Evolutionary conservation across 495 filamentous ascomycete species (phyloP), one percentile per base, ranked within the genome.

Genomic region (Clavariopsis aquatica): DNA sequence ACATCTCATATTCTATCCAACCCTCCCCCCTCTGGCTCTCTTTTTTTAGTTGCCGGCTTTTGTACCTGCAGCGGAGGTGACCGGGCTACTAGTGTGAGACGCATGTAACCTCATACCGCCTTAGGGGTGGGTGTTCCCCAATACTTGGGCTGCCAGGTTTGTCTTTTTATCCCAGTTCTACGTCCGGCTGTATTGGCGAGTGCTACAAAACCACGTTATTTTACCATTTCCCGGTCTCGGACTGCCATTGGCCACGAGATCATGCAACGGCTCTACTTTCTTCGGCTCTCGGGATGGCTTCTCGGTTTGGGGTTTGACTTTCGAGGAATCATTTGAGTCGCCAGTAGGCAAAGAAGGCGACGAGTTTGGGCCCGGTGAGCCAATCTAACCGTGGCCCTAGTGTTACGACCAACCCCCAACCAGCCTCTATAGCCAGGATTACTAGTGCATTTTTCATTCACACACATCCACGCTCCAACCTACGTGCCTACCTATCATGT

Each of bases 31-130:
- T 38, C n/a, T 36, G 28, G 2, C 28, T 36, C 52, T 31, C 41
- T 56, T 31, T 56, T 56, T 29, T 56, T 56, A 20, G 12, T 28
- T 38, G 13, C 52, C 52, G 28, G 52, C 12, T 4, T 38, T 31
- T 36, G 52, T 52, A 20, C 52, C 29, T 38, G 28, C 52, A 56
- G 28, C 17, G 10, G 10, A 31, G 19, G 29, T 24, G 52, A 56
- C 52, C 29, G 6, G n/a, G n/a, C 26, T 17, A 36, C 8, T 20
- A 56, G 28, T 31, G n/a, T 54, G 51, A 54, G 28, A 28, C 9
- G 24, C 9, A 54, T 56, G 28, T 56, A 38, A 38, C 28, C 15
- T n/a, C 36, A 43, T 43, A 17, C 9, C 38, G n/a, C 4, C 31
- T 20, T n/a, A 2, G 24, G 52, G 2, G 15, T 9, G 22, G 28